Base-by-base conservation (phyloP, 805 yeast genomes). In the Jamesozyma gamospora region DNA sequence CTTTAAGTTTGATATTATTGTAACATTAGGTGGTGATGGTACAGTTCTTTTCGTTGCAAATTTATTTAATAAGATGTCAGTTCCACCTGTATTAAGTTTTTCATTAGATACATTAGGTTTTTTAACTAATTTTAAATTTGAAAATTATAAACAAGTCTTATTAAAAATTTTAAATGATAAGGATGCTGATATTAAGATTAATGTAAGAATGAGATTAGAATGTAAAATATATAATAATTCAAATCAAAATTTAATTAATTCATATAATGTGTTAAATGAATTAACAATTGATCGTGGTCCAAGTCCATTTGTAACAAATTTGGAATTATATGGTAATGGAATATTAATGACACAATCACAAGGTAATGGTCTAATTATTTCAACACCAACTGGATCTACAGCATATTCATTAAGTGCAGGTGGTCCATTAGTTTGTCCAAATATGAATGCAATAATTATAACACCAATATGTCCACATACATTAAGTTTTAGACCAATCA, bases 391-490 rank as follows among this genome's bases (percentile, higher is more conserved):
- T 0, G 96, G 96, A 0, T 86, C 96, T 2, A 90, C 97, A 0
- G 97, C 97, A 0, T 90, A 90, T 60, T 87, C 96, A 1, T 67
- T 90, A 36, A 81, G 94, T 33, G 96, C 97, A 0, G 96, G 96
- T 12, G 97, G 97, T 1, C 81, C 95, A 0, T 70, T 90, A 36
- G 95, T 90, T 4, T 96, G 88, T 52, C 96, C 97, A 0, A 87
- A 85, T 26, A 94, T 90, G 13, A 81, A 87, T 44, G 95, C 95
- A 9, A 83, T 88, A 25, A 78, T 87, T 41, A 87, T 90, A 6
- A 87, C 97, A 0, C 97, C 97, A 0, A 87, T 90, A 43, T 90
- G 97, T 57, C 96, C 97, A 1, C 97, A 90, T 56, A 86, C 96
- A 0, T 69, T 90, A 34, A 83, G 95, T 7, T 90, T 90, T 65